Evolutionary conservation across 2,329 filamentous ascomycete genomes (phyloP).

Genomic region (Fusarium palustre): DNA sequence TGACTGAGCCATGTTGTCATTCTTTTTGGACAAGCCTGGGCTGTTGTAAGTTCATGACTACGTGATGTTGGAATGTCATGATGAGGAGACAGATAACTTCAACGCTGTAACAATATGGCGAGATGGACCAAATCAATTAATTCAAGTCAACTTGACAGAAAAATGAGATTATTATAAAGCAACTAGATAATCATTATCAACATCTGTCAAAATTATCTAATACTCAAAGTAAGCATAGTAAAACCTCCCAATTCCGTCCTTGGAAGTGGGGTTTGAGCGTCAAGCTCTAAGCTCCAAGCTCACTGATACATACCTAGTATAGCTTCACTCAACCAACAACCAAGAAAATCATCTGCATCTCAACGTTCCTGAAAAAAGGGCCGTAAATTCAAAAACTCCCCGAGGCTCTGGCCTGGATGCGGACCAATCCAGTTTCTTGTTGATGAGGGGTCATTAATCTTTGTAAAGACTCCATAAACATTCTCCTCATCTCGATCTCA

Average conservation of each 20-base stretch:
- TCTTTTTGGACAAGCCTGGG: neutral
- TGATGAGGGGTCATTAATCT: neutral
- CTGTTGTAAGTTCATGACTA: neutral
- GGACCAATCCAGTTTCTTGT: neutral
- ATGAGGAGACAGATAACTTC: too few relatives aligned
- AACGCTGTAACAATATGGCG: fast-evolving
- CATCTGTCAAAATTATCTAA: slow-evolving; percentile 1
- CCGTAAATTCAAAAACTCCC: neutral
- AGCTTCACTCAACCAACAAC: slow-evolving; percentile 20
- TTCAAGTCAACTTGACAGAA: fast-evolving
- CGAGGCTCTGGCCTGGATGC: neutral
- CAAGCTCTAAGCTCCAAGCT: slow-evolving; percentile 1
- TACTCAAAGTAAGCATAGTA: slow-evolving; percentile 10
- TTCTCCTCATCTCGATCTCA: slow-evolving; percentile 33
- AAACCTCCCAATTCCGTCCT: neutral
- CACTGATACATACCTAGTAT: too few relatives aligned
- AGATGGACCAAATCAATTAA: neutral
- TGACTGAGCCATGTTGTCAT: neutral
- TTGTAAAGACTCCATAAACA: slow-evolving; percentile 5
- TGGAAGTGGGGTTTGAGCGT: slow-evolving; percentile 7
- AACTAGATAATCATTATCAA: neutral
- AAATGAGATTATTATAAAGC: neutral
- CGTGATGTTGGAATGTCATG: neutral
- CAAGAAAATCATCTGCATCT: neutral
- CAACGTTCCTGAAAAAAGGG: slow-evolving; percentile 26